These are phyloP conservation scores for Lagerstroemia speciosa DNA, from an alignment of 345 rosid genomes.

Conservation along the genomic window DNA sequence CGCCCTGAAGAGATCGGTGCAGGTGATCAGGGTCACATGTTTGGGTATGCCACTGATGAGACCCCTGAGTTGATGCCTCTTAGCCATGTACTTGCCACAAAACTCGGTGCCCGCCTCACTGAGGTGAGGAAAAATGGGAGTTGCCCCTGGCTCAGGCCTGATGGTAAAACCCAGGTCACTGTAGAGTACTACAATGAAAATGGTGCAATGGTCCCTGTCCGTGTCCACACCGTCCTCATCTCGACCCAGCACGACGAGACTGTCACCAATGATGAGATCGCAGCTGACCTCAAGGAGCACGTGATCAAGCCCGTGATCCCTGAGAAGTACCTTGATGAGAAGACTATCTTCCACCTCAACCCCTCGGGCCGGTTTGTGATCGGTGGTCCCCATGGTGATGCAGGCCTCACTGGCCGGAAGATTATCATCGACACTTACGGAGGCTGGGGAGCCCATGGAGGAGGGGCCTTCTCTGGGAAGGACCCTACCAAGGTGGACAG, in stretches of 20 bases:
- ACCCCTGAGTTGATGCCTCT: conserved; percentile 67
- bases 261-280: conserved; percentile 65
- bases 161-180: conserved; percentile 74
- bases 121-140: conserved; percentile 75
- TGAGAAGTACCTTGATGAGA: conserved; percentile 71
- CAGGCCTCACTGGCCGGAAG: conserved; percentile 67
- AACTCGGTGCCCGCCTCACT: conserved; percentile 65
- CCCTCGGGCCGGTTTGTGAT: conserved; percentile 77
- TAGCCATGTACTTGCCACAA: conserved; percentile 69
- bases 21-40: conserved; percentile 78
- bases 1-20: conserved; percentile 75
- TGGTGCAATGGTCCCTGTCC: conserved; percentile 74
- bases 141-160: conserved; percentile 62
- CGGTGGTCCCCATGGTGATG: conserved; percentile 76
- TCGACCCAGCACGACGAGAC: conserved; percentile 73
- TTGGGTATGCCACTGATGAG: conserved; percentile 70
- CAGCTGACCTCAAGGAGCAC: conserved; percentile 74
- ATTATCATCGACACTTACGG: conserved; percentile 73
- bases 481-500: conserved; percentile 75
- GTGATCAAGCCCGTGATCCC: conserved; percentile 67
- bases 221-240: conserved; percentile 69
- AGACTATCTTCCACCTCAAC: conserved; percentile 80
- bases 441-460: conserved; percentile 83
- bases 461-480: conserved; percentile 75
- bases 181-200: conserved; percentile 64